Evolutionary conservation across 2,329 filamentous ascomycete species (phyloP), one percentile per base, ranked within the genome.

Genomic region (Aspergillus sp.): DNA sequence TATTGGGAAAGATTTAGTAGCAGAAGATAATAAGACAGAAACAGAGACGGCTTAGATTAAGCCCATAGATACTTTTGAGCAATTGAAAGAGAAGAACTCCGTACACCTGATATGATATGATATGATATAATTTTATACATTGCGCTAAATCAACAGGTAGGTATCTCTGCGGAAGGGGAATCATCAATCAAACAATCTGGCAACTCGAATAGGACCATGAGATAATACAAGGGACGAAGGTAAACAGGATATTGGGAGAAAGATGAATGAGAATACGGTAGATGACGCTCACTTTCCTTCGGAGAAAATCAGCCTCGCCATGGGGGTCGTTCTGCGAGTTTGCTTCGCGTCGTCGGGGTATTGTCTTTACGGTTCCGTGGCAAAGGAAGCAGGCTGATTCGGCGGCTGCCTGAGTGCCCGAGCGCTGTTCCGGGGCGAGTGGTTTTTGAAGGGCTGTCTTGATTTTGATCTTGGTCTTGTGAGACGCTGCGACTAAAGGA

Each of bases 381-480:
- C 46, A 76, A 55, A 21, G 77, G 77, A 39, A 79, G 67, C 56
- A 79, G 64, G 63, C 76, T 79, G 33, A 68, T 66, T 12, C 77
- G 70, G 14, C 74, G 71, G 49, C 64, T 71, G 11, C 63, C 67
- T 2, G 73, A 73, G 63, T 77, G 75, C 1, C 75, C 75, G 11
- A 77, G 64, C 2, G 75, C 63, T 2, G 75, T 77, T 1, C 71
- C 75, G 1, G 77, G 75, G 15, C 75, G 70, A 11, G 61, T 49
- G 4, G 67, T 56, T 55, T 69, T 74, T 31, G 62, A 74, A 15
- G 71, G 68, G 31, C 66, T 70, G 14, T 52, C 60, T 17, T 66
- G 56, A n/a, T 45, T 55, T 17, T 39, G 56, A 46, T 63, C 62
- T 21, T 64, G 59, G 31, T 62, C 55, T 9, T 64, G 61, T 17